Percentiles rank a stretch among this genome's conserved stretches.
These are phyloP conservation scores for Dissophora globulifera DNA, from an alignment of 192 early-diverging fungal genomes.

Conservation along the genomic window DNA sequence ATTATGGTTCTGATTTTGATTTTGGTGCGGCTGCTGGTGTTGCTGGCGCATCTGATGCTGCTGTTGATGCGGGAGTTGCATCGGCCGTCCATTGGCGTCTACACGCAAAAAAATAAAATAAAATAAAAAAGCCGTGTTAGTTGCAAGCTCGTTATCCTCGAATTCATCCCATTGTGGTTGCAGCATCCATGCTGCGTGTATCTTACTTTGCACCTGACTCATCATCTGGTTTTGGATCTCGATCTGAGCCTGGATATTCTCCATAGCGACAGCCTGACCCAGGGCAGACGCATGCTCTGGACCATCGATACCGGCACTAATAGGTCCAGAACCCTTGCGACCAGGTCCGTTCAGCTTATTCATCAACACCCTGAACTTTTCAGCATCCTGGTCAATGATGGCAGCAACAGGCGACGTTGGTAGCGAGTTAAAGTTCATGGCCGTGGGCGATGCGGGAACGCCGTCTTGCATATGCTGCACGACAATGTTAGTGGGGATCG, in stretches of 20 bases:
- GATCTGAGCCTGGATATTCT: conserved; percentile 45
- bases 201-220: conserved; percentile 13
- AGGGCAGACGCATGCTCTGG: conserved; percentile 36
- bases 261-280: conserved; percentile 46
- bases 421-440: neutral
- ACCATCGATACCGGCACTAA: neutral
- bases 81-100: too few species aligned
- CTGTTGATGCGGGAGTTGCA: neutral
- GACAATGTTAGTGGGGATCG: neutral
- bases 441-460: conserved; percentile 17
- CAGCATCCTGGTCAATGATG: conserved; percentile 51
- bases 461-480: neutral
- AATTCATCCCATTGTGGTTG: too few species aligned
- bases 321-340: conserved; percentile 11
- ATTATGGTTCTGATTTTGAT: neutral
- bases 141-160: neutral
- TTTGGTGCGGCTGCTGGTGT: neutral
- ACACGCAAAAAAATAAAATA: too few species aligned
- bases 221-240: conserved; percentile 39
- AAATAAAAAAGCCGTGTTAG: too few species aligned
- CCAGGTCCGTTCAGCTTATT: conserved; percentile 22
- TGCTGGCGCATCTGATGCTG: neutral
- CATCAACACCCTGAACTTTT: conserved; percentile 48
- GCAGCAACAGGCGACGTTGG: conserved; percentile 40
- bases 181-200: too few species aligned